Evolutionary conservation across 129 eudicot species (phyloP).

Genomic region (Arctium lappa): DNA sequence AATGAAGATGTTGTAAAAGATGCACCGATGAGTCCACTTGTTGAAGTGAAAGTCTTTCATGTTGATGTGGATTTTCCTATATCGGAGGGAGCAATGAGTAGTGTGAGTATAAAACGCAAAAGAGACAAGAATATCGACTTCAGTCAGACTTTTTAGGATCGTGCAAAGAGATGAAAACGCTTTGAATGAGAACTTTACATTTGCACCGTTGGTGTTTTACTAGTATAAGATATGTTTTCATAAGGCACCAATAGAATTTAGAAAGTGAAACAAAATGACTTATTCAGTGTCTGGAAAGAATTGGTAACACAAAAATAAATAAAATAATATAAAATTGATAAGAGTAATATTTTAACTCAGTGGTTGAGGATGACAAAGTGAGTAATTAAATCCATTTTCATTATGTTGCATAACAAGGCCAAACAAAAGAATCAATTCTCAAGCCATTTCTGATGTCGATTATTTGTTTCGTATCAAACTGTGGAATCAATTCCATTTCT

Average conservation of each 20-base stretch:
- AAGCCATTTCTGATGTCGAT: background rate
- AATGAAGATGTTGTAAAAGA: background rate
- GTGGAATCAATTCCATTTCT: background rate
- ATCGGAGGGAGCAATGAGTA: background rate
- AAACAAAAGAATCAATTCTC: background rate
- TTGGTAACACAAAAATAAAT: too few relatives aligned
- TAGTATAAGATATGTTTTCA: background rate
- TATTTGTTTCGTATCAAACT: background rate
- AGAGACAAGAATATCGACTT: background rate
- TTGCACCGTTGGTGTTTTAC: background rate
- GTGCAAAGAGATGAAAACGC: background rate
- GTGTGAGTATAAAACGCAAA: background rate
- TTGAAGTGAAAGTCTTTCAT: background rate
- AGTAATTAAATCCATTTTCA: background rate
- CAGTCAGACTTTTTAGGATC: background rate
- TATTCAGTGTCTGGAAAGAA: background rate
- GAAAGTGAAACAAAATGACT: background rate
- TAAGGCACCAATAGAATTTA: background rate
- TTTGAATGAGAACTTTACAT: background rate
- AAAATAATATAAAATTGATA: background rate
- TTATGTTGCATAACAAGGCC: background rate
- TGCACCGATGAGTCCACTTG: background rate
- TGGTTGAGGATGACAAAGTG: background rate
- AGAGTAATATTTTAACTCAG: background rate
- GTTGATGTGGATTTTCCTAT: background rate